A percentile compares a stretch with the other conserved stretches of the same genome.
Evolutionary conservation across 2,329 filamentous ascomycete species (phyloP).

Genomic region (Penicillium sp.): DNA sequence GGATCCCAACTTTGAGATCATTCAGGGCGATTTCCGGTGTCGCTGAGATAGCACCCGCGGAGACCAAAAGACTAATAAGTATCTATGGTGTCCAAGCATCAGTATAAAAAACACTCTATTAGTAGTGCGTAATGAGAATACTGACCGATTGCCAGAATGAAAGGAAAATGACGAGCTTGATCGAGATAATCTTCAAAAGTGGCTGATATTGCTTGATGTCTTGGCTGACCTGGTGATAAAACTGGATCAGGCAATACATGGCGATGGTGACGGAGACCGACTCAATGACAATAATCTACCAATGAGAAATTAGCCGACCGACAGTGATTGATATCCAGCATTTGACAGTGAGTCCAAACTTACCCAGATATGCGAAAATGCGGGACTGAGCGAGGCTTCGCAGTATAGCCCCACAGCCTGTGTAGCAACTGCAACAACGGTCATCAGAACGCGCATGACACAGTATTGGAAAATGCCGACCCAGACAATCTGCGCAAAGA

Average conservation of each 20-base stretch:
- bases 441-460: conserved; percentile 76
- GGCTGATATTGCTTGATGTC: conserved; percentile 68
- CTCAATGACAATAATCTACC: conserved; percentile 65
- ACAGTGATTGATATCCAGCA: neutral
- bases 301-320: neutral
- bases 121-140: neutral
- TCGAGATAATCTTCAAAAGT: conserved; percentile 77
- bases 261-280: conserved; percentile 72
- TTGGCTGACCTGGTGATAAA: conserved; percentile 73
- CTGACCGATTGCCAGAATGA: conserved; percentile 76
- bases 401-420: conserved; percentile 72
- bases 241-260: conserved; percentile 87
- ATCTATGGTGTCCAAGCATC: conserved; percentile 37
- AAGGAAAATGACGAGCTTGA: conserved; percentile 89
- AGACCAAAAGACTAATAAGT: conserved; percentile 61
- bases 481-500: conserved; percentile 55
- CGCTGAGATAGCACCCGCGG: conserved; percentile 62
- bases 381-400: conserved; percentile 71
- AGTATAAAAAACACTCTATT: neutral
- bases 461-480: conserved; percentile 82
- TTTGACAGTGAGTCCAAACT: neutral
- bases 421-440: conserved; percentile 71
- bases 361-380: conserved; percentile 84
- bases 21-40: conserved; percentile 64
- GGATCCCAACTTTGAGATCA: conserved; percentile 79